phyloP scores from a whole-genome alignment of 1,284 basidiomycete species.

The Rhodotorula sp. region DNA sequence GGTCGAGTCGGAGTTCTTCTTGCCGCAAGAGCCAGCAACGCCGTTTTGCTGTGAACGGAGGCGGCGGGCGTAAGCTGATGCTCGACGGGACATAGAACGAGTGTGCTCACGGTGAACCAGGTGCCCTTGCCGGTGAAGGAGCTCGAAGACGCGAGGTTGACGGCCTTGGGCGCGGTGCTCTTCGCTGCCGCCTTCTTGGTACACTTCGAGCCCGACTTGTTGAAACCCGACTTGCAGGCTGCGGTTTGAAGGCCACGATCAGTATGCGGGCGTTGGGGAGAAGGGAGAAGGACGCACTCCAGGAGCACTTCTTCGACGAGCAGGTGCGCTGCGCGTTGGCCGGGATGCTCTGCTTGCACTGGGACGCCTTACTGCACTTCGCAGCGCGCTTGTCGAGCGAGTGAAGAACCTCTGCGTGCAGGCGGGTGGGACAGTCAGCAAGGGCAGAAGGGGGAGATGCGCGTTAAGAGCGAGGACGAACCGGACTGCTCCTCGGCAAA shows the following conservation, averaged over 20 bases:
- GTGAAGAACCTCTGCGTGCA: background rate
- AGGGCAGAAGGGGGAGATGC: background rate
- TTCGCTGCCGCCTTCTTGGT: background rate
- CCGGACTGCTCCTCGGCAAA: background rate
- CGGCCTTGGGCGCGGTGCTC: background rate
- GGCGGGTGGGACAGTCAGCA: background rate
- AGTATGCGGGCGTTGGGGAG: background rate
- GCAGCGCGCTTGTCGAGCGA: constrained; percentile 5
- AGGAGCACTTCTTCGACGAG: background rate
- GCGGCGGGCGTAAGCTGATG: no score
- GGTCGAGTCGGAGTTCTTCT: constrained; percentile 7
- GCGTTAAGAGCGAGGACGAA: background rate
- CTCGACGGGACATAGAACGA: constrained; percentile 11
- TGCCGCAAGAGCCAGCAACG: constrained; percentile 29
- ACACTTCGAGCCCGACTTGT: background rate
- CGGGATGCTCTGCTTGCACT: background rate
- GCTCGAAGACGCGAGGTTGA: background rate
- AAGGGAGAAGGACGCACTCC: background rate
- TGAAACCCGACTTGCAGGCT: background rate
- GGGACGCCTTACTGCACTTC: background rate
- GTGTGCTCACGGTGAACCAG: background rate
- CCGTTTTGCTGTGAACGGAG: constrained; percentile 26
- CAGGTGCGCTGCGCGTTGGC: background rate
- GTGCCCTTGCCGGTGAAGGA: constrained; percentile 1
- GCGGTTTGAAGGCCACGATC: background rate